These are phyloP conservation scores for Aspergillus proliferans DNA, from an alignment of 2,329 filamentous ascomycete species.

Conservation along the genomic window DNA sequence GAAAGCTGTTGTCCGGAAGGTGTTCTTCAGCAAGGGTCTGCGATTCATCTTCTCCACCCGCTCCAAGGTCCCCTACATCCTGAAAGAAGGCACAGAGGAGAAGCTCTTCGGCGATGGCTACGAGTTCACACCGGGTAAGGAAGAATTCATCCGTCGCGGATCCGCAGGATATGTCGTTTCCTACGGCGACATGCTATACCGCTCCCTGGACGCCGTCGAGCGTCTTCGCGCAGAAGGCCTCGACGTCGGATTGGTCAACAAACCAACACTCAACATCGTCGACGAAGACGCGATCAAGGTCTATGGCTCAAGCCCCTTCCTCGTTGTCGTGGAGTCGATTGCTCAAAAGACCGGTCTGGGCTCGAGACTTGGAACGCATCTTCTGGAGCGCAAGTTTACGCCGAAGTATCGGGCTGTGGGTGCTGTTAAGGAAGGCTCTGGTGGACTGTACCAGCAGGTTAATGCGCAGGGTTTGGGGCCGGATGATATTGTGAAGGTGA, in stretches of 20 bases:
- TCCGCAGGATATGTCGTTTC: conserved; percentile 33
- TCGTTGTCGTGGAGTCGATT: conserved; percentile 33
- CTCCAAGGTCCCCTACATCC: conserved; percentile 33
- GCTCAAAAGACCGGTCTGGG: conserved; percentile 37
- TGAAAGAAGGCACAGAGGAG: conserved; percentile 31
- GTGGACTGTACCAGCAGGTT: conserved; percentile 34
- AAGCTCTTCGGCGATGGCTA: conserved; percentile 32
- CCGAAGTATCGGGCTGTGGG: conserved; percentile 34
- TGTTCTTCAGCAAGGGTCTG: conserved; percentile 34
- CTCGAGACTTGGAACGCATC: conserved; percentile 30
- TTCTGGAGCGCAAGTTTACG: conserved; percentile 32
- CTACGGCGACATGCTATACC: conserved; percentile 38
- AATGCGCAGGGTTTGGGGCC: conserved; percentile 34
- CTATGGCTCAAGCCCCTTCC: conserved; percentile 33
- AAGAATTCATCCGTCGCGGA: conserved; percentile 33
- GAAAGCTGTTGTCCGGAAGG: conserved; percentile 30
- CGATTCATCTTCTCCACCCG: conserved; percentile 36
- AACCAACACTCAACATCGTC: conserved; percentile 34
- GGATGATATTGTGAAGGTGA: conserved; percentile 25
- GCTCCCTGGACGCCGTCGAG: conserved; percentile 35
- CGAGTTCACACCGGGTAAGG: conserved; percentile 32
- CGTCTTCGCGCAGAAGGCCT: conserved; percentile 29
- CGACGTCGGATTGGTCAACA: conserved; percentile 35
- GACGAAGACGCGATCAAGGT: conserved; percentile 33
- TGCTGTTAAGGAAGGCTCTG: conserved; percentile 33